Evolutionary conservation across 768 basidiomycete species (phyloP), one percentile per base, ranked within the genome.

Genomic region (Suillus ampliporus): DNA sequence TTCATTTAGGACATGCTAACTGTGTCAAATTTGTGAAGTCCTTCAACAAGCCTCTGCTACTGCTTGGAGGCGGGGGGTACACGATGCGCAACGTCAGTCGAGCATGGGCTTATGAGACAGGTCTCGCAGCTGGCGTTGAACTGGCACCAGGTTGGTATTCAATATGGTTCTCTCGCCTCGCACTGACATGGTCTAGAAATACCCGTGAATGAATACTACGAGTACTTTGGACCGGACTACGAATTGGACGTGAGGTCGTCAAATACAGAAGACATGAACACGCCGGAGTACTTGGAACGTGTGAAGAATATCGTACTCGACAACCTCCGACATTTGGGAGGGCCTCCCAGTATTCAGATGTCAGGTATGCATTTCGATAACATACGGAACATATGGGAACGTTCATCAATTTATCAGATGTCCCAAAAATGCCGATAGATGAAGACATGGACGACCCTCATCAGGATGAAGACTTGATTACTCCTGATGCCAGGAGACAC

Each of bases 191-290:
- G 23, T n/a, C n/a, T 70, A 96, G 97, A 94, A 72, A 97, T 99
- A 59, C 97, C 97, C 3, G 90, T 96, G 66, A 99, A 99, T 71
- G 97, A 99, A 78, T 99, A 99, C 78, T 99, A 96, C 72, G 97
- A 99, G 72, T 99, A 99, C 76, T 99, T 98, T 75, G 97, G 97
- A 1, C 97, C 97, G 3, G 94, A 97, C 70, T 98, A 99, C 71
- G 88, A 95, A 73, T 84, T 99, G 37, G 94, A 99, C 72, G 97
- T 99, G 34, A 93, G 90, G 69, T 80, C 94, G 14, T 95, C 94
- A 14, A 99, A 99, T 73, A 91, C 94, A 64, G 95, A 97, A 67
- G 97, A 99, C 72, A 79, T 97, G 79, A 99, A 99, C 72, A 92
- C 93, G 4, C 87, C 86, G 5, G 92, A 92, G 63, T 99, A 99